phyloP scores from a whole-genome alignment of 208 protist species.

The Trypanosoma theileri region DNA sequence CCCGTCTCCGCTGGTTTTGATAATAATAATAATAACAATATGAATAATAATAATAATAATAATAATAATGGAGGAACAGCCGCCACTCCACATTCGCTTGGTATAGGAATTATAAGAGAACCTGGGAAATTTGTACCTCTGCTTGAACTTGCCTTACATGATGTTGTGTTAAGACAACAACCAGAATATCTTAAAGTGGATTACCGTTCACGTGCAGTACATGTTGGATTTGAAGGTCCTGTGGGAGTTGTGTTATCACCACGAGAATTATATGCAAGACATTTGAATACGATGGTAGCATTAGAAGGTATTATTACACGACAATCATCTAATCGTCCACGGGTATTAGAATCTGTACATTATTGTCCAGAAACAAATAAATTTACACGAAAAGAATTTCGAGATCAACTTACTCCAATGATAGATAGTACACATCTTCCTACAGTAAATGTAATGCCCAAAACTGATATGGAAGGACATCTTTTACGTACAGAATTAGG shows the following conservation, averaged over 20 bases:
- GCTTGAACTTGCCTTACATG: conserved; percentile 91
- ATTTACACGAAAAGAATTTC: conserved; percentile 90
- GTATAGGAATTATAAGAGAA: conserved; percentile 67
- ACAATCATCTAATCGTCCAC: conserved; percentile 85
- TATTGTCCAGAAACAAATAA: conserved; percentile 94
- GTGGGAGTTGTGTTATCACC: conserved; percentile 95
- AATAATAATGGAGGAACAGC: conserved; percentile 11
- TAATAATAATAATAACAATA: background rate
- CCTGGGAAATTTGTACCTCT: conserved; percentile 88
- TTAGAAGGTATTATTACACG: conserved; percentile 98
- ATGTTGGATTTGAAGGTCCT: conserved; percentile 94
- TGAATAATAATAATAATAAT: background rate
- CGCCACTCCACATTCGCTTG: conserved; percentile 40
- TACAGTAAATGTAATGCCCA: conserved; percentile 91
- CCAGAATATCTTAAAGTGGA: conserved; percentile 87
- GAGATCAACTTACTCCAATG: conserved; percentile 94
- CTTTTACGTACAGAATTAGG: conserved; percentile 97
- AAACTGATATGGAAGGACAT: conserved; percentile 96
- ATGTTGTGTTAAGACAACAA: conserved; percentile 80
- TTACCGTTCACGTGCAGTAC: conserved; percentile 64
- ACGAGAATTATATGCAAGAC: conserved; percentile 87
- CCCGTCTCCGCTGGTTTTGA: conserved; percentile 30
- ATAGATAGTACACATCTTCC: conserved; percentile 86
- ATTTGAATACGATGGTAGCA: conserved; percentile 95
- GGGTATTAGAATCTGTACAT: conserved; percentile 93